Conservation (phyloP, 2,329 filamentous ascomycete genomes). For the Xylaria polymorpha region DNA sequence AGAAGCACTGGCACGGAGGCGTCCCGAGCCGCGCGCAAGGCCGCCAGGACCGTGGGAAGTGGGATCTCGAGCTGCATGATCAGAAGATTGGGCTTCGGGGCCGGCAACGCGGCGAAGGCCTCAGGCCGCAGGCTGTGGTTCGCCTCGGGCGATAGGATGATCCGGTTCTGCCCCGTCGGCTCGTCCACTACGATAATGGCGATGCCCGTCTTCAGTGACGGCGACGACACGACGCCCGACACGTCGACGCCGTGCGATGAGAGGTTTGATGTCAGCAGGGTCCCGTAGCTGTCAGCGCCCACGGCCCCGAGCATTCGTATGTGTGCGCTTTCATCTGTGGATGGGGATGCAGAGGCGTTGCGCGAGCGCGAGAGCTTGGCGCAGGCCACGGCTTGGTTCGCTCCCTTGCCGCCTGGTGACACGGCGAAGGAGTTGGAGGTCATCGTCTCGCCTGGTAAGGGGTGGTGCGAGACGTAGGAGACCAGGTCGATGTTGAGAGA, state of each 20-base stretch:
- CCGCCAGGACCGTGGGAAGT: constrained; percentile 70
- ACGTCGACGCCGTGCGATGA: constrained; percentile 71
- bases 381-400: constrained; percentile 93
- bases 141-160: constrained; percentile 77
- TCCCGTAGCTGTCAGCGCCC: constrained; percentile 74
- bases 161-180: constrained; percentile 78
- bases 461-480: constrained; percentile 85
- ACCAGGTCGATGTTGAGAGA: constrained; percentile 96
- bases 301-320: constrained; percentile 82
- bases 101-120: constrained; percentile 52
- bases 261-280: constrained; percentile 69
- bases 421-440: constrained; percentile 81
- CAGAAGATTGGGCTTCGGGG: constrained; percentile 68
- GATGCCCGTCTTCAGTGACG: constrained; percentile 70
- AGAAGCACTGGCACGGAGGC: constrained; percentile 74
- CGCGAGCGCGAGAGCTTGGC: constrained; percentile 78
- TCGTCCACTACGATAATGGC: constrained; percentile 82
- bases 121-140: constrained; percentile 65
- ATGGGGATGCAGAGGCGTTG: constrained; percentile 51
- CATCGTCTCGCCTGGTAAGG: constrained; percentile 86
- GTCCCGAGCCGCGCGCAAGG: constrained; percentile 63
- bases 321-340: constrained; percentile 49
- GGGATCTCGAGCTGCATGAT: constrained; percentile 85
- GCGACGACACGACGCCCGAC: constrained; percentile 58
- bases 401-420: constrained; percentile 91